These are phyloP conservation scores for Pythium insidiosum DNA, from an alignment of 352 stramenopile genomes.

Conservation along the genomic window DNA sequence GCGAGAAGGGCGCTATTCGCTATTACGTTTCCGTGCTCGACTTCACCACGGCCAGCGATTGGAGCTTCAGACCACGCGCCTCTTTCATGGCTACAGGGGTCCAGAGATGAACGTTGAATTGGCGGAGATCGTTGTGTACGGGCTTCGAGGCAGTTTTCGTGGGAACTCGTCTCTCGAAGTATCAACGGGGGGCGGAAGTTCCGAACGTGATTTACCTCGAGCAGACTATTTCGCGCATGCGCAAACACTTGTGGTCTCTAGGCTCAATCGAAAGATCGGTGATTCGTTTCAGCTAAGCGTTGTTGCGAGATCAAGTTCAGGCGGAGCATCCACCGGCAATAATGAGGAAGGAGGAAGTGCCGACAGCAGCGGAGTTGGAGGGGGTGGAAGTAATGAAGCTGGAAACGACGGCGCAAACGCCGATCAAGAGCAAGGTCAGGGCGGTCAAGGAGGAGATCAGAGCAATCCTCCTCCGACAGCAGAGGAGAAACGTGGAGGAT, in stretches of 20 bases:
- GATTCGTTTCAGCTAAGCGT: slow-evolving; percentile 40
- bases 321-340: too few species aligned
- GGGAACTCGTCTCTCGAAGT: slow-evolving; percentile 51
- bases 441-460: background rate
- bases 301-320: slow-evolving; percentile 4
- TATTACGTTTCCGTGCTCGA: slow-evolving; percentile 30
- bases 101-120: slow-evolving; percentile 60
- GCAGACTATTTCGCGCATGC: slow-evolving; percentile 66
- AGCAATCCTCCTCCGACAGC: slow-evolving; percentile 9
- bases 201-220: slow-evolving; percentile 62
- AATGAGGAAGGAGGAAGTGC: too few species aligned
- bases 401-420: too few species aligned
- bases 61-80: slow-evolving; percentile 26
- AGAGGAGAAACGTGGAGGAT: slow-evolving; percentile 7
- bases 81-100: slow-evolving; percentile 44
- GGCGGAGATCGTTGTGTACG: slow-evolving; percentile 44
- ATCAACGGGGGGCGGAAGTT: too few species aligned
- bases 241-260: slow-evolving; percentile 46
- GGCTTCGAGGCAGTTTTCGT: slow-evolving; percentile 32
- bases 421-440: background rate
- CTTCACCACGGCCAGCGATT: slow-evolving; percentile 28
- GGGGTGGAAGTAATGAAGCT: too few species aligned
- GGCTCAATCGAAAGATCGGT: slow-evolving; percentile 32
- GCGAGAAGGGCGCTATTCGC: slow-evolving; percentile 41
- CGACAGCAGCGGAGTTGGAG: too few species aligned